Conservation (phyloP, 2,329 filamentous ascomycete genomes). For the Cladosporium sp. region DNA sequence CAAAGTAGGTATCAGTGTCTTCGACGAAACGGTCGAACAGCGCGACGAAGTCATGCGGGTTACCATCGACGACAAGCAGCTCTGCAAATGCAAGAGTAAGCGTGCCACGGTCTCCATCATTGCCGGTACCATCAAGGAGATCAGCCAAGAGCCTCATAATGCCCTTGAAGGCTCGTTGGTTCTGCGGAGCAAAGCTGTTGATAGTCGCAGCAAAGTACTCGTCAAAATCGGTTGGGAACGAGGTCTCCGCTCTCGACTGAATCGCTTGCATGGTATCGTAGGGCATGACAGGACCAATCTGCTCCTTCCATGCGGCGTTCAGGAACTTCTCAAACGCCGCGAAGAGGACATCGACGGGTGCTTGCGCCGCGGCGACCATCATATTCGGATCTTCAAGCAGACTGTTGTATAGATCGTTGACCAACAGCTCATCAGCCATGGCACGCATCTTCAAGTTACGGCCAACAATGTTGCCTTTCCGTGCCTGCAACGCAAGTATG, state of each 20-base stretch:
- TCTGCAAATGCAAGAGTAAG: conserved; percentile 86
- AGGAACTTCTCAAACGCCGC: conserved; percentile 92
- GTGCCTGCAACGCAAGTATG: conserved; percentile 71
- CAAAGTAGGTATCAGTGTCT: conserved; percentile 83
- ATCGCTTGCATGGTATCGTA: conserved; percentile 64
- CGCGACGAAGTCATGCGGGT: conserved; percentile 78
- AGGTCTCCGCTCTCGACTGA: conserved; percentile 57
- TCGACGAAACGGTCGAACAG: conserved; percentile 82
- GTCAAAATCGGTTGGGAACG: conserved; percentile 65
- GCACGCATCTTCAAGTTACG: conserved; percentile 65
- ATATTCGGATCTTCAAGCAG: conserved; percentile 78
- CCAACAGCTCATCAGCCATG: conserved; percentile 65
- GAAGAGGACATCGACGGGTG: conserved; percentile 77
- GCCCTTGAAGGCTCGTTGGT: conserved; percentile 69
- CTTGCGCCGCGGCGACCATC: conserved; percentile 66
- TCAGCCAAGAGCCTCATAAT: conserved; percentile 82
- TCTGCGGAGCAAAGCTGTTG: conserved; percentile 50
- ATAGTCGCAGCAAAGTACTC: conserved; percentile 51
- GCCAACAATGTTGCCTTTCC: conserved; percentile 81
- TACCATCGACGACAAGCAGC: conserved; percentile 69
- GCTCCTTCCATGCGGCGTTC: conserved; percentile 77
- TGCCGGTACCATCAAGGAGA: conserved; percentile 79
- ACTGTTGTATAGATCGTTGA: conserved; percentile 87
- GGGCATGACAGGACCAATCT: conserved; percentile 79
- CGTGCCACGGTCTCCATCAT: conserved; percentile 83